These are phyloP conservation scores for Pyrus pyrifolia DNA, from an alignment of 306 rosid genomes.

Conservation along the genomic window DNA sequence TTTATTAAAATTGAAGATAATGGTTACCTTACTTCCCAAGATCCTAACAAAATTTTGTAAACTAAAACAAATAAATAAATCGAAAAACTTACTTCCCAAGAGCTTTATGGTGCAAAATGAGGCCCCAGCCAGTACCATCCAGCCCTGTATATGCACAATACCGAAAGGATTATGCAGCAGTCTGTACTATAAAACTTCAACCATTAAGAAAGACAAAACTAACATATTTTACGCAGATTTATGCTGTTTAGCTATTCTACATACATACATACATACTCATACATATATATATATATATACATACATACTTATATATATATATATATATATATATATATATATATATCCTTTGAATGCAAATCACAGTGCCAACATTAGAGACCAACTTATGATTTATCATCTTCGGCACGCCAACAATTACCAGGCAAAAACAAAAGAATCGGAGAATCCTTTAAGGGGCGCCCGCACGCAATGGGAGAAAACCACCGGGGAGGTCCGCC, in stretches of 20 bases:
- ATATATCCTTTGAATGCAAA: neutral
- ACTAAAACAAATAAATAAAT: neutral
- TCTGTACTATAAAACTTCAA: neutral
- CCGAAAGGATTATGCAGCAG: neutral
- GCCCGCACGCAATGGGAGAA: slow-evolving; percentile 47
- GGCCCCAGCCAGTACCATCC: slow-evolving; percentile 93
- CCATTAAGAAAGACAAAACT: neutral
- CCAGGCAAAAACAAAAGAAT: slow-evolving; percentile 77
- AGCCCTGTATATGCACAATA: slow-evolving; percentile 46
- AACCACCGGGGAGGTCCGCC: slow-evolving; percentile 97
- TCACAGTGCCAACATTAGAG: neutral
- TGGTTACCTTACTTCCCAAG: neutral
- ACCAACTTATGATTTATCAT: neutral
- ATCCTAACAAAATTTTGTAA: neutral
- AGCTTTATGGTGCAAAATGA: slow-evolving; percentile 81
- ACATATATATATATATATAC: too few species aligned
- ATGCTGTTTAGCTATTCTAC: neutral
- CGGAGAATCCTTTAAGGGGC: slow-evolving; percentile 54
- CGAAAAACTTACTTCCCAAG: slow-evolving; percentile 68
- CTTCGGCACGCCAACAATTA: slow-evolving; percentile 21
- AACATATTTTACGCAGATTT: neutral
- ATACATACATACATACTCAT: too few species aligned
- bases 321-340: too few species aligned
- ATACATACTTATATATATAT: too few species aligned
- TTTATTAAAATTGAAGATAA: neutral